A percentile compares a stretch with the other conserved stretches of the same genome.
These are phyloP conservation scores for Adiantum capillusveneris DNA, from an alignment of 75 land plant species.

Conservation along the genomic window DNA sequence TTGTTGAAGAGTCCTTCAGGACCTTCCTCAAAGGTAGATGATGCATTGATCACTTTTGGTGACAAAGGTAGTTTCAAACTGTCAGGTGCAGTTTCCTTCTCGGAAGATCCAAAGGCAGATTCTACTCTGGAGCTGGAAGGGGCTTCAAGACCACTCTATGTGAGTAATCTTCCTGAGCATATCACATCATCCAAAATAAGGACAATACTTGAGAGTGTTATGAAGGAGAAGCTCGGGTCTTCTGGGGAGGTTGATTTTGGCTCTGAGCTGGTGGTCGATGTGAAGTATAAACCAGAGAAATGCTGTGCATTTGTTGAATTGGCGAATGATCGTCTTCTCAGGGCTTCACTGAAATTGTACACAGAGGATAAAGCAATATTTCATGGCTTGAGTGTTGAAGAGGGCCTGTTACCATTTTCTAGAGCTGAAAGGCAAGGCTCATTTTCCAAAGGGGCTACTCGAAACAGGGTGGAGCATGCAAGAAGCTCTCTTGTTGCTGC, in stretches of 20 bases:
- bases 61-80: no score
- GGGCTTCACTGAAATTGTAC: constrained; percentile 15
- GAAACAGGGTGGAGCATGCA: no score
- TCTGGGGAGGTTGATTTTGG: constrained; percentile 4
- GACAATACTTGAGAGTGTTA: constrained; percentile 16
- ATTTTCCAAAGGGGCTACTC: constrained; percentile 3
- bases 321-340: constrained; percentile 12
- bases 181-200: constrained; percentile 9
- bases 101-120: not conserved
- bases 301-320: constrained; percentile 20
- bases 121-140: constrained; percentile 2
- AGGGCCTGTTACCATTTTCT: constrained; percentile 1
- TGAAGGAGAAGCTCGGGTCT: constrained; percentile 17
- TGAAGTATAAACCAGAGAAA: constrained; percentile 7
- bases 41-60: no score
- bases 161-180: constrained; percentile 21
- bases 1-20: no score
- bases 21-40: no score
- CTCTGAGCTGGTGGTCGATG: constrained; percentile 14
- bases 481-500: not conserved
- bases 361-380: constrained; percentile 17
- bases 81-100: no score
- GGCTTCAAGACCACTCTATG: constrained; percentile 9
- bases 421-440: constrained; percentile 9
- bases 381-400: constrained; percentile 17